Conservation (phyloP, 2,329 filamentous ascomycete species). For the Talaromyces atroroseus region DNA sequence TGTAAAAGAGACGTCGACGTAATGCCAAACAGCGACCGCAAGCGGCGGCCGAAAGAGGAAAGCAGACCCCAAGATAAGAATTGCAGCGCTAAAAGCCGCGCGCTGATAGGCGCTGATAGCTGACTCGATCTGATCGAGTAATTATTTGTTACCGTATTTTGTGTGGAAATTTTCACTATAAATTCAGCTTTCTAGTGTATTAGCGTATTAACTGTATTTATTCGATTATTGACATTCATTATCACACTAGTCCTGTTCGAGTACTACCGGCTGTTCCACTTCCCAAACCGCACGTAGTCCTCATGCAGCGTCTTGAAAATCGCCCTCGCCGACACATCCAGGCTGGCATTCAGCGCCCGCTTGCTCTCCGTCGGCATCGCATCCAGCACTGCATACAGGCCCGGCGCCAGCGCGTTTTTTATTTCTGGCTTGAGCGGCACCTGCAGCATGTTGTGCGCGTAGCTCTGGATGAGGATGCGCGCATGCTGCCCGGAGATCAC, state of each 20-base stretch:
- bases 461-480: conserved; percentile 54
- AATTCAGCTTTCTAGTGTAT: neutral
- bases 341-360: conserved; percentile 46
- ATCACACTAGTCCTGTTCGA: too few relatives aligned
- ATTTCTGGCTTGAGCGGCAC: conserved; percentile 47
- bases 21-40: too few relatives aligned
- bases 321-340: conserved; percentile 48
- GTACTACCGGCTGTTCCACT: conserved; percentile 36
- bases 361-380: conserved; percentile 48
- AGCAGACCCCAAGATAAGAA: neutral
- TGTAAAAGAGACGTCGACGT: too few relatives aligned
- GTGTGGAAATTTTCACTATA: neutral
- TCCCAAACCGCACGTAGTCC: conserved; percentile 46
- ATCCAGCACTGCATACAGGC: conserved; percentile 49
- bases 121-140: conserved; percentile 18
- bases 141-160: neutral
- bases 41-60: neutral
- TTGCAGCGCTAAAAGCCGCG: neutral
- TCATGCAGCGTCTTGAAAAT: conserved; percentile 51
- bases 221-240: too few relatives aligned
- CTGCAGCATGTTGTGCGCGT: conserved; percentile 49
- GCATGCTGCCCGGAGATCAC: conserved; percentile 54
- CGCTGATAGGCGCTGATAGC: neutral
- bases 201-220: too few relatives aligned
- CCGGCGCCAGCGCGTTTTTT: conserved; percentile 48